Conservation (phyloP, 345 rosid genomes). For the Brassica incana region DNA sequence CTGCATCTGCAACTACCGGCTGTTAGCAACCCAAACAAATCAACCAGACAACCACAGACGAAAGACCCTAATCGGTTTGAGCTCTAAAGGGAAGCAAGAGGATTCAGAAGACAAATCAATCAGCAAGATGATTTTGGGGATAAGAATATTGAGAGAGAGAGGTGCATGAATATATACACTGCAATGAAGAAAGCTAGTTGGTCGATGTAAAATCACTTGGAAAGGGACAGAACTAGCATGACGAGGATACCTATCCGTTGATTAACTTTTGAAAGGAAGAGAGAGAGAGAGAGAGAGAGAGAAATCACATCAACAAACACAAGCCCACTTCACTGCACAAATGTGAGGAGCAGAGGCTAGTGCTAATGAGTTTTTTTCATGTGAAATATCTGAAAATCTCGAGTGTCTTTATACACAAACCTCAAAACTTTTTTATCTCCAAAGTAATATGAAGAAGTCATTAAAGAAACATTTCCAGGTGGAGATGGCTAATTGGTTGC, state of each 20-base stretch:
- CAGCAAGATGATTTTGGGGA: constrained; percentile 11
- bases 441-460: constrained; percentile 38
- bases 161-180: constrained; percentile 33
- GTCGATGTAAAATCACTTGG: constrained; percentile 38
- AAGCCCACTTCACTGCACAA: constrained; percentile 33
- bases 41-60: neutral
- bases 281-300: constrained; percentile 21
- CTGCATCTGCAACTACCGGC: constrained; percentile 83
- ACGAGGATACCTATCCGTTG: constrained; percentile 23
- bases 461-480: constrained; percentile 41
- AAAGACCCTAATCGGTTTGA: neutral
- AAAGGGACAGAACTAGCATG: constrained; percentile 38
- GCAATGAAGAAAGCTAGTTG: constrained; percentile 33
- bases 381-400: constrained; percentile 31
- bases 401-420: constrained; percentile 37
- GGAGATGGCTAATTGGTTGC: constrained; percentile 39
- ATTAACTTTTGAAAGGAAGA: constrained; percentile 20
- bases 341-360: constrained; percentile 30
- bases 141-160: constrained; percentile 20
- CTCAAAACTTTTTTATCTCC: constrained; percentile 23
- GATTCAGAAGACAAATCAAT: neutral
- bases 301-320: constrained; percentile 28
- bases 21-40: constrained; percentile 32
- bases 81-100: constrained; percentile 7
- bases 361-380: constrained; percentile 20